Evolutionary conservation across 164 flowering plant genomes (phyloP).

Genomic region (Stephania cephalantha): DNA sequence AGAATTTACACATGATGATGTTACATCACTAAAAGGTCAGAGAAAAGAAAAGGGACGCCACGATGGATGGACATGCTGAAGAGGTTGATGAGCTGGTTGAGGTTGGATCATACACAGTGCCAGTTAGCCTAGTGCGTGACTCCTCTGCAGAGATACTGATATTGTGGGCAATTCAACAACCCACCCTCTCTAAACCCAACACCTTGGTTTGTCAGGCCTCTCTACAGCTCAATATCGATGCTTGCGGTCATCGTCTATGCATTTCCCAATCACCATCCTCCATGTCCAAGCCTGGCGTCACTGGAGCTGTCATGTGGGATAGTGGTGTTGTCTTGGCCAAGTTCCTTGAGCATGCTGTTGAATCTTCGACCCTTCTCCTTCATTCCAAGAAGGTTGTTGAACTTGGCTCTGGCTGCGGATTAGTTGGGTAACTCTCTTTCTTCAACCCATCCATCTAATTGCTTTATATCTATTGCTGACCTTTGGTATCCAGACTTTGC

Average conservation of each 20-base stretch:
- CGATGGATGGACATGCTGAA: conserved; percentile 23
- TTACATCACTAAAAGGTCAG: neutral
- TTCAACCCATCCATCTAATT: neutral
- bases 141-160: conserved; percentile 75
- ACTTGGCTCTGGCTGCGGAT: conserved; percentile 90
- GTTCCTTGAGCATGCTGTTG: conserved; percentile 81
- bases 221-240: conserved; percentile 52
- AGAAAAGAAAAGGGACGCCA: neutral
- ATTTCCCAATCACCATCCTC: conserved; percentile 84
- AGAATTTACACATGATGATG: neutral
- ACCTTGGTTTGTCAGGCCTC: conserved; percentile 75
- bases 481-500: no score
- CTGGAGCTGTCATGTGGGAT: conserved; percentile 96
- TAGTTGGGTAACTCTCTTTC: conserved; percentile 58
- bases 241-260: conserved; percentile 77
- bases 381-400: conserved; percentile 71
- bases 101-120: conserved; percentile 41
- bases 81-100: neutral
- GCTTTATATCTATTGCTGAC: no score
- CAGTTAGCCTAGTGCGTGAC: conserved; percentile 36
- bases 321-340: conserved; percentile 83
- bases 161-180: conserved; percentile 83
- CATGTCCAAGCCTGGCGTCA: conserved; percentile 76
- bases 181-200: conserved; percentile 56
- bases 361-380: conserved; percentile 47